Conservation (phyloP, 1,284 basidiomycete genomes). For the Waitea zeae region DNA sequence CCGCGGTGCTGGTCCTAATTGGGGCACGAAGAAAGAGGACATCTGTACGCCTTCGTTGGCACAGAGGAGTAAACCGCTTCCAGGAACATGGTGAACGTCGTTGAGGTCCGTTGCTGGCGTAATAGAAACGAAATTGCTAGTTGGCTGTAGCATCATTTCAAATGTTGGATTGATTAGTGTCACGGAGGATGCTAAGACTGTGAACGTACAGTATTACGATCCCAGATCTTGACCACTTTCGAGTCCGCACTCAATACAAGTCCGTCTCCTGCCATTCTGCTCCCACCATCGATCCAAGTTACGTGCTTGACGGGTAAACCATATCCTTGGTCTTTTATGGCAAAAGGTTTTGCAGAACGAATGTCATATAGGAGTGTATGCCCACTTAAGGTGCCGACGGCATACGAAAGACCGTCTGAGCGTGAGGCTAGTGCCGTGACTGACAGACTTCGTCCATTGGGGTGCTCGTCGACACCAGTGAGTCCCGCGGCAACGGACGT, state of each 20-base stretch:
- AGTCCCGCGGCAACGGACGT: conserved; percentile 12
- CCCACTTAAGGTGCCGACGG: conserved; percentile 88
- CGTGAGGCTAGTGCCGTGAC: conserved; percentile 78
- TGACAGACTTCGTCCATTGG: conserved; percentile 22
- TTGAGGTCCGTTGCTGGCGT: conserved; percentile 82
- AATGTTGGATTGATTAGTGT: neutral
- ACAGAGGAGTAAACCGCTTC: conserved; percentile 71
- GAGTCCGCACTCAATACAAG: conserved; percentile 81
- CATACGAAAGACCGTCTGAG: conserved; percentile 82
- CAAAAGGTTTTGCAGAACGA: conserved; percentile 69
- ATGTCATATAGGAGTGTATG: conserved; percentile 94
- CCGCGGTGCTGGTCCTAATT: conserved; percentile 88
- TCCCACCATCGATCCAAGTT: conserved; percentile 80
- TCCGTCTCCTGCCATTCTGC: conserved; percentile 70
- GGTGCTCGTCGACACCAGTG: conserved; percentile 24
- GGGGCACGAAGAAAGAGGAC: conserved; percentile 86
- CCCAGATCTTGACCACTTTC: conserved; percentile 95
- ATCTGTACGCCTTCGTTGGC: conserved; percentile 91
- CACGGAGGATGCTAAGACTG: no score
- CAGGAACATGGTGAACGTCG: conserved; percentile 76
- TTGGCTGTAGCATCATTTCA: no score
- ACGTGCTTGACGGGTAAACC: conserved; percentile 82
- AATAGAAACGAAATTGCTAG: conserved; percentile 81
- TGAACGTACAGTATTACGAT: conserved; percentile 55
- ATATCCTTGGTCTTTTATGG: conserved; percentile 94